Conservation (phyloP, 2,329 filamentous ascomycete genomes). For the Colletotrichum filicis region DNA sequence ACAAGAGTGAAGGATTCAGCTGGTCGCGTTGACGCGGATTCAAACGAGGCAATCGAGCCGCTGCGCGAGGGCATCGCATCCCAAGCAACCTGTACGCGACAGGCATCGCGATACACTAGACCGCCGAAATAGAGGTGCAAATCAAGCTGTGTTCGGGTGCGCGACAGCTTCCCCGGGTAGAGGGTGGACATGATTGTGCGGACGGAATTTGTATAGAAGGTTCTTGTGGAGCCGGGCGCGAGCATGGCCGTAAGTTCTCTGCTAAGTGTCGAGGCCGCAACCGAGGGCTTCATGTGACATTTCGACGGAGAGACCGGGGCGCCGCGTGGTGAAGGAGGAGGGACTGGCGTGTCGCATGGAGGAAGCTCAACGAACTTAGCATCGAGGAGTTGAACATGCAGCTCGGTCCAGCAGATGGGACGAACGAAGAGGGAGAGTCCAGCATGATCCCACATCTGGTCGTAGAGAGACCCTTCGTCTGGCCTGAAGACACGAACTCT, state of each 20-base stretch:
- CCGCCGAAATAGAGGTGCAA: slow-evolving; percentile 62
- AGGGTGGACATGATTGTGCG: slow-evolving; percentile 56
- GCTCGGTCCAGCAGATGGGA: slow-evolving; percentile 67
- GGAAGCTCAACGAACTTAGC: slow-evolving; percentile 57
- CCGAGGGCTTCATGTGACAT: slow-evolving; percentile 51
- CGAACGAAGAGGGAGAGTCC: slow-evolving; percentile 60
- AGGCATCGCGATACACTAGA: slow-evolving; percentile 54
- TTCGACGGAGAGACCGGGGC: slow-evolving; percentile 48
- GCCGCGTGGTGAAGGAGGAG: slow-evolving; percentile 41
- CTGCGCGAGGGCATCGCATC: slow-evolving; percentile 43
- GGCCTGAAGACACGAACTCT: slow-evolving; percentile 50
- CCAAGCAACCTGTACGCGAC: slow-evolving; percentile 64
- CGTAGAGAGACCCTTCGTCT: slow-evolving; percentile 61
- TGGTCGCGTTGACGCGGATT: slow-evolving; percentile 50
- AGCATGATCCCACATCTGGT: slow-evolving; percentile 60
- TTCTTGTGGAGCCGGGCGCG: slow-evolving; percentile 44
- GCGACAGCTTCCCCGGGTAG: slow-evolving; percentile 50
- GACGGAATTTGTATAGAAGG: slow-evolving; percentile 53
- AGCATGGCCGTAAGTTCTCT: slow-evolving; percentile 57
- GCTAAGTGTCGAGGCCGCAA: slow-evolving; percentile 54
- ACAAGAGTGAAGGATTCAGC: slow-evolving; percentile 42
- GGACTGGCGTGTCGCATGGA: slow-evolving; percentile 53
- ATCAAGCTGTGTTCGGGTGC: slow-evolving; percentile 43
- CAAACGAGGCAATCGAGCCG: slow-evolving; percentile 42
- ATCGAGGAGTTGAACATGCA: slow-evolving; percentile 59